Evolutionary conservation across 495 filamentous ascomycete species (phyloP), one percentile per base, ranked within the genome.

Genomic region (Platismatia glauca): DNA sequence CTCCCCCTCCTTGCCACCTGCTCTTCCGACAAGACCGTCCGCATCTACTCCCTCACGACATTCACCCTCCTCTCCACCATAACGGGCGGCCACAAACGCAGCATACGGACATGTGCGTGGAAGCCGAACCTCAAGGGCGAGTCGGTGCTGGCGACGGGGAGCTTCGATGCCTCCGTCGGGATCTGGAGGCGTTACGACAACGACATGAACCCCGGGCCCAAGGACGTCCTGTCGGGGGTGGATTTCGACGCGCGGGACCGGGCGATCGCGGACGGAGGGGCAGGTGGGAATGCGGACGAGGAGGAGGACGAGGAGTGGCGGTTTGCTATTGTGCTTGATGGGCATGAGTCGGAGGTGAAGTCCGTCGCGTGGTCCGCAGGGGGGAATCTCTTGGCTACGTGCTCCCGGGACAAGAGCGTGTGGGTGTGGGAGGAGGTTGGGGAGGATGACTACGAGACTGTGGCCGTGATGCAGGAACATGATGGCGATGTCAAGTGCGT

Each of bases 401-500:
- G 91, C 70, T 86, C 83, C 29, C 80, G 94, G 15, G 94, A 98
- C 73, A 97, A 97, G 76, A 87, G 83, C 29, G 89, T 98, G n/a
- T 98, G 94, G 94, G 88, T 98, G 57, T 98, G 94, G 94, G 94
- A 98, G 73, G 92, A 96, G 70, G 80, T 97, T 41, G 89, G 84
- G 9, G 91, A 93, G 34, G 93, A 96, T 70, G 92, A 96, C 64
- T 97, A 89, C 71, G 94, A 98, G 82, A 97, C 94, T 9, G 83
- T 97, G 8, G 93, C 93, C 0, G 93, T 98, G 60, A 79, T 97
- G 73, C 87, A 86, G 73, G 94, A 97, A 73, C 94, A 98, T 70
- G 88, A 88, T 34, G 92, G 88, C 18, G 94, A 98, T 71, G 92
- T 98, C 43, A 98, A 98, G 71, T 89, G 84, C 60, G 90, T 98